These are phyloP conservation scores for Glaciozyma antarctica DNA, from an alignment of 768 basidiomycete species.

Conservation along the genomic window DNA sequence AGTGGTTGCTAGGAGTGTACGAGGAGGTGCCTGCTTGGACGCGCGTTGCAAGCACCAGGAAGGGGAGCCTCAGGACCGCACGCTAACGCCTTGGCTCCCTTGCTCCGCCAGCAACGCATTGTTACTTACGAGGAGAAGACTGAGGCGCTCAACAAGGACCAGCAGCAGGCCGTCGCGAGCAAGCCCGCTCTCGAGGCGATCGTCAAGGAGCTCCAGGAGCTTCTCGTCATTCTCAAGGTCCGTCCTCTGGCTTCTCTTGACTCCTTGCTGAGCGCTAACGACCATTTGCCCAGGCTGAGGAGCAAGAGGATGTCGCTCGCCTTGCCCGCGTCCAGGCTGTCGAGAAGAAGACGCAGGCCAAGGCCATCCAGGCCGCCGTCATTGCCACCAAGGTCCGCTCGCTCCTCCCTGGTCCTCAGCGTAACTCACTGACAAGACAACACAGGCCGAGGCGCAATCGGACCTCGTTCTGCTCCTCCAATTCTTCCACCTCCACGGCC, in stretches of 20 bases:
- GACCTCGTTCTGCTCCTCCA: constrained; percentile 32
- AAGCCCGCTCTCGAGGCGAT: constrained; percentile 31
- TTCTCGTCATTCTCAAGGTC: constrained; percentile 34
- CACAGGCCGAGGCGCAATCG: constrained; percentile 22
- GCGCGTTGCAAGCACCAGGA: background rate
- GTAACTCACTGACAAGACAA: too few relatives aligned
- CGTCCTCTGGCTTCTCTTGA: background rate
- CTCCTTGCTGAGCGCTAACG: background rate
- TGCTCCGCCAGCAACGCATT: constrained; percentile 32
- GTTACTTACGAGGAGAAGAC: constrained; percentile 30
- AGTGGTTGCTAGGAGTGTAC: too few relatives aligned
- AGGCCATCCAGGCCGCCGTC: constrained; percentile 29
- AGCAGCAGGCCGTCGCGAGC: constrained; percentile 31
- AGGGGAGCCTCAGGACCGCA: background rate
- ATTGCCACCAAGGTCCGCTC: constrained; percentile 25
- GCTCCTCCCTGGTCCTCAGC: background rate
- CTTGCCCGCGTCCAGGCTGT: constrained; percentile 1
- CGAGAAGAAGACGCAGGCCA: constrained; percentile 29
- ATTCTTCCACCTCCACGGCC: constrained; percentile 35
- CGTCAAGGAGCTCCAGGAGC: constrained; percentile 33
- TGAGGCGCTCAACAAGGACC: constrained; percentile 35
- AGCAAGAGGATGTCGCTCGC: constrained; percentile 31
- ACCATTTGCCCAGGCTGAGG: constrained; percentile 25
- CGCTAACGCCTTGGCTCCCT: background rate
- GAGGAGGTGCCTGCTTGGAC: too few relatives aligned